phyloP scores from a whole-genome alignment of 805 yeast genomes.

The Wickerhamomyces pijperi region DNA sequence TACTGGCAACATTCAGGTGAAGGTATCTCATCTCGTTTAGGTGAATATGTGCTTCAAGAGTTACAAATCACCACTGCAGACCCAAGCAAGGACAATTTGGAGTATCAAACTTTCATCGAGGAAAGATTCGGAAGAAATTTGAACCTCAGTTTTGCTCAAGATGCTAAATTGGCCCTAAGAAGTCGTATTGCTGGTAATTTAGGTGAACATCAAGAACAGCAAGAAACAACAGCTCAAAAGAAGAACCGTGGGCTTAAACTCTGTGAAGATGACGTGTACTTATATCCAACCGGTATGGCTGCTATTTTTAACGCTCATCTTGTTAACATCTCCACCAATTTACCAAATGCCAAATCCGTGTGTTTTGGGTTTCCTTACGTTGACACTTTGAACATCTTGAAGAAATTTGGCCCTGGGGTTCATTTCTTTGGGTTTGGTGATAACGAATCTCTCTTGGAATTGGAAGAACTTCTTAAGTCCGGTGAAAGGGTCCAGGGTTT shows the following conservation, averaged over 20 bases:
- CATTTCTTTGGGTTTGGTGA: conserved; percentile 82
- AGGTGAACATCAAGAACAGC: conserved; percentile 24
- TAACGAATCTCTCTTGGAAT: conserved; percentile 48
- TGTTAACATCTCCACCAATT: conserved; percentile 26
- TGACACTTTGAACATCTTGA: conserved; percentile 76
- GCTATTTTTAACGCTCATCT: conserved; percentile 77
- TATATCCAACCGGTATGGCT: conserved; percentile 91
- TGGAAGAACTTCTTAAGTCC: conserved; percentile 48
- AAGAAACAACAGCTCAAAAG: conserved; percentile 7
- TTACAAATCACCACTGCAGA: conserved; percentile 28
- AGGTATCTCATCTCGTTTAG: conserved; percentile 85
- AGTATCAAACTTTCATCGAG: conserved; percentile 62
- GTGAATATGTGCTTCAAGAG: conserved; percentile 70
- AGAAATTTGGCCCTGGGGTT: conserved; percentile 88
- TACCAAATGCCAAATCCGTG: conserved; percentile 46
- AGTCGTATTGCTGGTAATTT: conserved; percentile 65
- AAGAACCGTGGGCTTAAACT: conserved; percentile 10
- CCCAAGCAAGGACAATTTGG: conserved; percentile 28
- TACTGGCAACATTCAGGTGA: conserved; percentile 98
- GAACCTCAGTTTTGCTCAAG: conserved; percentile 62
- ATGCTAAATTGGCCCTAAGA: conserved; percentile 66
- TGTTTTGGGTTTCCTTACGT: conserved; percentile 96
- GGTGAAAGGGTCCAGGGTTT: conserved; percentile 67
- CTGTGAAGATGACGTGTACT: conserved; percentile 57
- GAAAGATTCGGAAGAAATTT: conserved; percentile 86